Conservation (phyloP, 768 basidiomycete species). For the Tulasnella sp. region DNA sequence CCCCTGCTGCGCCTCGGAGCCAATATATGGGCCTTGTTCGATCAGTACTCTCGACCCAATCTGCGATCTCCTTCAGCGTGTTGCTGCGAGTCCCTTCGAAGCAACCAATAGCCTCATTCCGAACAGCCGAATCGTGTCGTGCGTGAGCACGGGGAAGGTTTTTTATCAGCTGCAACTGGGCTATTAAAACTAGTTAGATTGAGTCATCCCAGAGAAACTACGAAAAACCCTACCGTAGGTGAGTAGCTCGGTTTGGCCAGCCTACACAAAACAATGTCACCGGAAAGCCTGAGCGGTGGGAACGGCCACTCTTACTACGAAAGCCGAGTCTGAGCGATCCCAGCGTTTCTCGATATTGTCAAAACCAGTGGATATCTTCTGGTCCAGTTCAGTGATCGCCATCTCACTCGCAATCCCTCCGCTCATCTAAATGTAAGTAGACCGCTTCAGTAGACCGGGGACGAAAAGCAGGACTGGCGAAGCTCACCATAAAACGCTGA, state of each 20-base stretch:
- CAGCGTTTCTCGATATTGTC: not conserved
- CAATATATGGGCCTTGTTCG: conserved; percentile 31
- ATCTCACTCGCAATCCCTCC: not conserved
- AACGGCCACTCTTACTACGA: not conserved
- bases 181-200: not conserved
- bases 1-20: conserved; percentile 39
- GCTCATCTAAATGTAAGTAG: not conserved
- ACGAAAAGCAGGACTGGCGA: not conserved
- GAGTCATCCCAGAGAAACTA: not conserved
- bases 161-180: not conserved
- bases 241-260: not conserved
- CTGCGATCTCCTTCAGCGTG: not conserved
- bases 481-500: not conserved
- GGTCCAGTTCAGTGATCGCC: not conserved
- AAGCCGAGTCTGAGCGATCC: not conserved
- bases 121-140: conserved; percentile 10
- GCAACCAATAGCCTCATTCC: not conserved
- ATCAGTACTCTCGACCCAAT: not conserved
- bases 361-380: not conserved
- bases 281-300: not conserved
- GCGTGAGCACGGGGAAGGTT: conserved; percentile 6
- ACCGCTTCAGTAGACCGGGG: not conserved
- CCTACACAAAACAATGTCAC: not conserved
- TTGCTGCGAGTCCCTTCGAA: not conserved
- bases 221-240: not conserved